Percentiles rank a stretch among this genome's conserved stretches.
Evolutionary conservation across 163 green algal genomes (phyloP).

Genomic region (Picocystis sp.): DNA sequence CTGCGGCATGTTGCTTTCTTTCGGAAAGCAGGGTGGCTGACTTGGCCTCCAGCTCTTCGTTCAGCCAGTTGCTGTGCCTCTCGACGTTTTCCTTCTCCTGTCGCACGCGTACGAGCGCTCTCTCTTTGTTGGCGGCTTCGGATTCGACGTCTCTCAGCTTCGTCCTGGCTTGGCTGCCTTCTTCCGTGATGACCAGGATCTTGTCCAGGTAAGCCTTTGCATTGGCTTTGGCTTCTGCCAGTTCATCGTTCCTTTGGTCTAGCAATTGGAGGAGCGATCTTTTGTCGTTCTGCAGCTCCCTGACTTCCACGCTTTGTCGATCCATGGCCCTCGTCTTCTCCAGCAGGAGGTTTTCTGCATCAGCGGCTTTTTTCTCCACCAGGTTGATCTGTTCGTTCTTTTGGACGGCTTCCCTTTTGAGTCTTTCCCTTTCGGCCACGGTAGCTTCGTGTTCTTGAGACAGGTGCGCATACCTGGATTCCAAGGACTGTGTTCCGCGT

Average conservation of each 20-base stretch:
- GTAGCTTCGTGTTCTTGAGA: slow-evolving; percentile 14
- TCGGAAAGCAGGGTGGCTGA: slow-evolving; percentile 16
- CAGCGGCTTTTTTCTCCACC: neutral
- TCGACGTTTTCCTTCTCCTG: slow-evolving; percentile 46
- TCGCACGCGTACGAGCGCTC: slow-evolving; percentile 15
- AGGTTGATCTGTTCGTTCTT: neutral
- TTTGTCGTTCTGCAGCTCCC: slow-evolving; percentile 6
- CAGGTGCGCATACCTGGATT: slow-evolving; percentile 25
- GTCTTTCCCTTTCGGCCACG: slow-evolving; percentile 20
- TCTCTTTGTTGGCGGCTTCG: slow-evolving; percentile 17
- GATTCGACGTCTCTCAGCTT: slow-evolving; percentile 22
- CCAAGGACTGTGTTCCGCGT: slow-evolving; percentile 21
- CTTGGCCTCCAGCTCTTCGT: slow-evolving; percentile 35
- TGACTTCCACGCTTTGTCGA: slow-evolving; percentile 15
- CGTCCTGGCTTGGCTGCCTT: no score
- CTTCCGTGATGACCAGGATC: slow-evolving; percentile 19
- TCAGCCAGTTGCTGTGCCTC: slow-evolving; percentile 35
- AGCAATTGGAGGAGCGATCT: neutral
- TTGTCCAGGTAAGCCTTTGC: slow-evolving; percentile 29
- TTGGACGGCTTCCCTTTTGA: slow-evolving; percentile 13
- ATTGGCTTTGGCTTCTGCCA: slow-evolving; percentile 25
- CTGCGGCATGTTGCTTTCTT: slow-evolving; percentile 3
- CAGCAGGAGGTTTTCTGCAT: slow-evolving; percentile 15
- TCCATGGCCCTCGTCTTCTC: slow-evolving; percentile 20
- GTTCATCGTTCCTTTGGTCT: slow-evolving; percentile 5